Base-by-base conservation (phyloP, 768 basidiomycete species). In the Amanita thiersii region DNA sequence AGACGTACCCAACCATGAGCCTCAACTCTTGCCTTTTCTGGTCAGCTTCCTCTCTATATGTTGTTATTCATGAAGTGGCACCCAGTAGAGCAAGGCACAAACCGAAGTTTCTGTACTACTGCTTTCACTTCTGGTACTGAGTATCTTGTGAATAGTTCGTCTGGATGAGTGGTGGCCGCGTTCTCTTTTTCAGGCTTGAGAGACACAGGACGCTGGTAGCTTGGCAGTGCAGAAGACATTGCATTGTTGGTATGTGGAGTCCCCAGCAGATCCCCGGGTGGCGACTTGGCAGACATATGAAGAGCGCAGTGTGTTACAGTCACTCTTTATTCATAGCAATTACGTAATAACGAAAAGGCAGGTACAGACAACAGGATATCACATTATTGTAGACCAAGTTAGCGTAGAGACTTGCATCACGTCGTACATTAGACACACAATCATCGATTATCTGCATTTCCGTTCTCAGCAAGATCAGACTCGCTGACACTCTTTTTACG, bases 1-100 rank as follows among this genome's bases (percentile, higher is more conserved):
- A n/a, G n/a, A n/a, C 88, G 75, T 66, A 91, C 88, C 88, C 88
- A 62, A 91, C 88, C 88, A 90, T 91, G 33, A 86, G 68, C 52
- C 88, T 73, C 32, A 91, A 71, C 54, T 91, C 88, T 56, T 90
- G 85, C 52, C 88, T 84, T 59, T 91, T 90, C 32, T 78, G 81
- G 55, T 89, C 85, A 0, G 87, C 88, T 63, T 90, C 88, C 11
- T 72, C 63, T 57, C 87, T 89, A 42, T 15, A 34, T 11, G 30
- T 20, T 50, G 24, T 46, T 26, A 49, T 37, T 26, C 28, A 43
- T 40, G 19, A n/a, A n/a, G n/a, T 32, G 36, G 30, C 19, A 43
- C 39, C 24, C 42, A 47, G 17, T 37, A 40, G 11, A 30, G 17
- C 24, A 32, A 29, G n/a, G 30, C 15, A 52, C 53, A 51, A 38